Evolutionary conservation across 345 rosid species (phyloP).

Genomic region (Camelina hispida): DNA sequence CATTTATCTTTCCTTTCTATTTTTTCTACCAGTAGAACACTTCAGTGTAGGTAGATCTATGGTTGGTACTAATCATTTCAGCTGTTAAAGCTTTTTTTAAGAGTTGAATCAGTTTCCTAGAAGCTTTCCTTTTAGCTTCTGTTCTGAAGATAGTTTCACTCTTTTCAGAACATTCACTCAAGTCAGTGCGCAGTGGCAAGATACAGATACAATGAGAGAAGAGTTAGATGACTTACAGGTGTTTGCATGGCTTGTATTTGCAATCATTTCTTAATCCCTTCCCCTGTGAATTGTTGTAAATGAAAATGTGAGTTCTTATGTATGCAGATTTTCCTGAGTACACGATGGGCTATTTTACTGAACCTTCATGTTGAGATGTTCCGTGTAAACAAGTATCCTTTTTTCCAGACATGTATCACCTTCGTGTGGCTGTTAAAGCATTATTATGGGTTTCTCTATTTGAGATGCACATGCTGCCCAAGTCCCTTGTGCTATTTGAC

Average conservation of each 20-base stretch:
- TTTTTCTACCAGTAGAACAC: slow-evolving; percentile 1
- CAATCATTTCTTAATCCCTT: slow-evolving; percentile 5
- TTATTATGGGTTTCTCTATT: slow-evolving; percentile 9
- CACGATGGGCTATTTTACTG: slow-evolving; percentile 97
- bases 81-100: slow-evolving; percentile 1
- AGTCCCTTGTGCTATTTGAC: slow-evolving; percentile 1
- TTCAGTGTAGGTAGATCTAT: slow-evolving; percentile 3
- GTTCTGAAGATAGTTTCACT: slow-evolving; percentile 18
- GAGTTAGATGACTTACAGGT: slow-evolving; percentile 98
- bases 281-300: neutral
- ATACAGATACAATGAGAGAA: slow-evolving; percentile 96
- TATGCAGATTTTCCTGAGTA: slow-evolving; percentile 93
- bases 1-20: slow-evolving; percentile 4
- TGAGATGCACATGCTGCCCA: slow-evolving; percentile 1
- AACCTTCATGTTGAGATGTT: slow-evolving; percentile 98
- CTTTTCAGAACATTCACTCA: slow-evolving; percentile 93
- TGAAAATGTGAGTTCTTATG: slow-evolving; percentile 26
- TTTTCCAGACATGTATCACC: slow-evolving; percentile 28
- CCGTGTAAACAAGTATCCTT: slow-evolving; percentile 99
- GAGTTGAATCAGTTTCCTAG: slow-evolving; percentile 21
- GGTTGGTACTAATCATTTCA: neutral
- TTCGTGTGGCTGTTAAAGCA: neutral
- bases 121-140: slow-evolving; percentile 13
- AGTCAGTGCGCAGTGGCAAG: slow-evolving; percentile 99
- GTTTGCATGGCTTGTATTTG: slow-evolving; percentile 32